Evolutionary conservation across 192 early-diverging fungal species (phyloP).

Genomic region (Spizellomyces sp.): DNA sequence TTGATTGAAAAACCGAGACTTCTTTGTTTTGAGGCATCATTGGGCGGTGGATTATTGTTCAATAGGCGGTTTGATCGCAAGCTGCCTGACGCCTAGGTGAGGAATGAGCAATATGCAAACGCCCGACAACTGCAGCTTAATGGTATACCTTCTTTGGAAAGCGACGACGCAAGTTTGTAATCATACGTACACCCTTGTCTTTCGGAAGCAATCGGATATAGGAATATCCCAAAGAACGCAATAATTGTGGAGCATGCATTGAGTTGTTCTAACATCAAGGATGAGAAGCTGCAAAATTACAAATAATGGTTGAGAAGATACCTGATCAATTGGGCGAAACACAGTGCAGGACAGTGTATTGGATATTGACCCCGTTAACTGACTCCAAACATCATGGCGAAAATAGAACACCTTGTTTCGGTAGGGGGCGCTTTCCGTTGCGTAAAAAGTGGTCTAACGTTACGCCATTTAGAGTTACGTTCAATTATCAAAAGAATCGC

Average conservation of each 20-base stretch:
- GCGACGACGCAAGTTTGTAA: constrained; percentile 69
- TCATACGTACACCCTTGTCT: constrained; percentile 69
- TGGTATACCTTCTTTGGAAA: constrained; percentile 15
- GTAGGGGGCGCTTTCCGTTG: constrained; percentile 71
- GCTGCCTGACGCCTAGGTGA: too few species aligned
- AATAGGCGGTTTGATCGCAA: background rate
- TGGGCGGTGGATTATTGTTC: background rate
- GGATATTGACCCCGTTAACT: constrained; percentile 51
- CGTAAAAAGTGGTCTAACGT: constrained; percentile 69
- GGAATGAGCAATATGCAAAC: background rate
- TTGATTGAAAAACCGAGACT: constrained; percentile 37
- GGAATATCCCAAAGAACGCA: constrained; percentile 50
- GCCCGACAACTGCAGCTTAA: background rate
- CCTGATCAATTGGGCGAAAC: constrained; percentile 27
- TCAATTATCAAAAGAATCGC: background rate
- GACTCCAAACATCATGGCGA: constrained; percentile 75
- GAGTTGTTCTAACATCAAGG: too few species aligned
- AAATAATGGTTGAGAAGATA: background rate
- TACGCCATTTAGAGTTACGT: background rate
- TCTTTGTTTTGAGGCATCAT: background rate
- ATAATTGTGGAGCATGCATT: too few species aligned
- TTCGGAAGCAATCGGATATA: constrained; percentile 84
- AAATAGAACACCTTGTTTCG: constrained; percentile 75
- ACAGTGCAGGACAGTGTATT: constrained; percentile 37
- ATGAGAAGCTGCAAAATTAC: too few species aligned